Percentiles rank a stretch among this genome's conserved stretches.
Evolutionary conservation across 2,329 filamentous ascomycete genomes (phyloP).

Genomic region (Pezicula neosporulosa): DNA sequence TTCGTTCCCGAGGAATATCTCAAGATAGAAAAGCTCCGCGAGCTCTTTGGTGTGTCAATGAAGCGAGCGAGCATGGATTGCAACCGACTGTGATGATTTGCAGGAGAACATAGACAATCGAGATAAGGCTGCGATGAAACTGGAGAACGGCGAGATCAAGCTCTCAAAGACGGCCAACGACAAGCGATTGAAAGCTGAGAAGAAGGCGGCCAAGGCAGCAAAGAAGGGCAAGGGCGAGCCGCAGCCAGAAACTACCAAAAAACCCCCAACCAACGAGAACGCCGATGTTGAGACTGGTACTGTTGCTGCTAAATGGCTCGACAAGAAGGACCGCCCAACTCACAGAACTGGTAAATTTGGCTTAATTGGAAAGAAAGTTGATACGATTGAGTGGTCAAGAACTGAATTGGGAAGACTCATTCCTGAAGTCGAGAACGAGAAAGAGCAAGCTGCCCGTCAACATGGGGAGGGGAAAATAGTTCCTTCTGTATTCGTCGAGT

Average conservation of each 20-base stretch:
- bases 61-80: conserved; percentile 79
- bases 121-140: conserved; percentile 72
- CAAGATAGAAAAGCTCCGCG: conserved; percentile 68
- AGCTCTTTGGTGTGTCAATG: conserved; percentile 76
- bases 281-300: conserved; percentile 64
- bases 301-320: conserved; percentile 70
- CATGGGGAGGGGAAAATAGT: conserved; percentile 56
- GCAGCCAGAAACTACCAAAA: conserved; percentile 66
- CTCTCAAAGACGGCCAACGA: conserved; percentile 77
- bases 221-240: conserved; percentile 48
- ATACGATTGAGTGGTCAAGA: conserved; percentile 89
- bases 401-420: conserved; percentile 72
- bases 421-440: conserved; percentile 64
- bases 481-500: conserved; percentile 81
- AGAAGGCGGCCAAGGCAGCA: conserved; percentile 51
- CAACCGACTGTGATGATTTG: conserved; percentile 71
- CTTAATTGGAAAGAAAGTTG: conserved; percentile 80
- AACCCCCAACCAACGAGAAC: conserved; percentile 42
- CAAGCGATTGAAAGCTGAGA: conserved; percentile 57
- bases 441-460: conserved; percentile 62
- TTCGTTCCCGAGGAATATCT: conserved; percentile 80
- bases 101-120: conserved; percentile 78
- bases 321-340: conserved; percentile 68
- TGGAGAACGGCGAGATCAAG: conserved; percentile 84
- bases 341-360: conserved; percentile 68